Conservation (phyloP, 768 basidiomycete genomes). For the Suillus paluster region DNA sequence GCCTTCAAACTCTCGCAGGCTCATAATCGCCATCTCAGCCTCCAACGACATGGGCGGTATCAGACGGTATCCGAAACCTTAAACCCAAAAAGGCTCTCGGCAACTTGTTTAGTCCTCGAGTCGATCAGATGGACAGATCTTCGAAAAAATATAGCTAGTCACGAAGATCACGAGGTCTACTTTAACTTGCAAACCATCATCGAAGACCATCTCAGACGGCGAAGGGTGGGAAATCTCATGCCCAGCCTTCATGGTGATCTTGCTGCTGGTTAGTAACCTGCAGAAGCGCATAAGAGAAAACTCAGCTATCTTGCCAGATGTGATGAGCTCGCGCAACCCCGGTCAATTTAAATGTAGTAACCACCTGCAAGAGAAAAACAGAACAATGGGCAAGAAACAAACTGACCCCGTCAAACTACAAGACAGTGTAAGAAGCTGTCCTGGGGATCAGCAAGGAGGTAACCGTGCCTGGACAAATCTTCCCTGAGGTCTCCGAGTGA, state of each 20-base stretch:
- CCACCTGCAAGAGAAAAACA: constrained; percentile 1
- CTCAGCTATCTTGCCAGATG: constrained; percentile 6
- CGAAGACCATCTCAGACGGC: constrained; percentile 4
- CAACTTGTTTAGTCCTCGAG: constrained; percentile 3
- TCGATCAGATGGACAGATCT: background rate
- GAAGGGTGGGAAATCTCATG: constrained; percentile 8
- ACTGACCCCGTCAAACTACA: constrained; percentile 7
- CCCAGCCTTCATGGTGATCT: constrained; percentile 12
- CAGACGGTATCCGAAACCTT: constrained; percentile 9
- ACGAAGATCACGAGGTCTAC: constrained; percentile 11
- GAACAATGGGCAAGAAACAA: background rate
- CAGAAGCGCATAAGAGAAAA: too few species aligned
- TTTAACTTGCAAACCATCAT: constrained; percentile 5
- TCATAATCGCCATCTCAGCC: constrained; percentile 16
- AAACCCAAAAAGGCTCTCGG: constrained; percentile 4
- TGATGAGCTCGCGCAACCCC: constrained; percentile 12
- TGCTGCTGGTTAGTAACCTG: background rate
- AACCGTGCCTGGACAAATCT: constrained; percentile 2
- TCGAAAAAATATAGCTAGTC: constrained; percentile 1
- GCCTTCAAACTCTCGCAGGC: constrained; percentile 16
- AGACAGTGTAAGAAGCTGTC: constrained; percentile 13
- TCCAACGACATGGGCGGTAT: constrained; percentile 13
- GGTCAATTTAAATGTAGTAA: constrained; percentile 10
- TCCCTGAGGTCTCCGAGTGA: constrained; percentile 4
- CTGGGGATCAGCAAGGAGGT: constrained; percentile 3